phyloP scores from a whole-genome alignment of 1,284 basidiomycete species.

The Fomitopsis pinicola region DNA sequence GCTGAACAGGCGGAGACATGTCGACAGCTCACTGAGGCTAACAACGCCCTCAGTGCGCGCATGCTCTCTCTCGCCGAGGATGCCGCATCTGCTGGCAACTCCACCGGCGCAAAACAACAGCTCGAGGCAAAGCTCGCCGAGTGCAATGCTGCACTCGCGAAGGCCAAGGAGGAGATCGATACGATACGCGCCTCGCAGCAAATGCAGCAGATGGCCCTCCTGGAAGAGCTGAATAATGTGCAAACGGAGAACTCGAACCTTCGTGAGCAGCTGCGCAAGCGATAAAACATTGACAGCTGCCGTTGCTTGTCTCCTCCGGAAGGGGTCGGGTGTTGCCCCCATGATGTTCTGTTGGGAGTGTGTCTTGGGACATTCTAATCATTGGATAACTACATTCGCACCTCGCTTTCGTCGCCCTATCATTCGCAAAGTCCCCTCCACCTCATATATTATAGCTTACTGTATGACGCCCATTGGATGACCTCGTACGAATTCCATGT shows the following conservation, averaged over 20 bases:
- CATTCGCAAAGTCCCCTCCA: neutral
- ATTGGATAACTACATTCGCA: neutral
- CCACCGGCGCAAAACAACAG: slow-evolving; percentile 50
- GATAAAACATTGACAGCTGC: slow-evolving; percentile 7
- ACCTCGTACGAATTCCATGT: neutral
- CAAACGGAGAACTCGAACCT: slow-evolving; percentile 72
- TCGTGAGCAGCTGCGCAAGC: slow-evolving; percentile 57
- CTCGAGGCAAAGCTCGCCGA: slow-evolving; percentile 51
- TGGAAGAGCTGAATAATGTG: slow-evolving; percentile 76
- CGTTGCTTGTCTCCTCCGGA: too few species aligned
- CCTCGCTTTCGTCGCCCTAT: neutral
- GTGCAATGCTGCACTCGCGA: slow-evolving; percentile 38
- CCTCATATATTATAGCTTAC: neutral
- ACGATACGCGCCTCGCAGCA: slow-evolving; percentile 64
- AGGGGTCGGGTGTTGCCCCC: neutral
- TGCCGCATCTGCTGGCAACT: slow-evolving; percentile 57
- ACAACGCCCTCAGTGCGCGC: slow-evolving; percentile 69
- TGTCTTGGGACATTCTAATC: too few species aligned
- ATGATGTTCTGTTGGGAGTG: neutral
- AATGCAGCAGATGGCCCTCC: slow-evolving; percentile 62
- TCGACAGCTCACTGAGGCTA: slow-evolving; percentile 69
- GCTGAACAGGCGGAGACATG: slow-evolving; percentile 70
- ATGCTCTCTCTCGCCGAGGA: slow-evolving; percentile 75
- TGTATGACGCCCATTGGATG: neutral
- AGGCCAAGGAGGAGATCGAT: slow-evolving; percentile 32